Evolutionary conservation across 2,329 filamentous ascomycete genomes (phyloP).

Genomic region (Trichoderma endophyticum): DNA sequence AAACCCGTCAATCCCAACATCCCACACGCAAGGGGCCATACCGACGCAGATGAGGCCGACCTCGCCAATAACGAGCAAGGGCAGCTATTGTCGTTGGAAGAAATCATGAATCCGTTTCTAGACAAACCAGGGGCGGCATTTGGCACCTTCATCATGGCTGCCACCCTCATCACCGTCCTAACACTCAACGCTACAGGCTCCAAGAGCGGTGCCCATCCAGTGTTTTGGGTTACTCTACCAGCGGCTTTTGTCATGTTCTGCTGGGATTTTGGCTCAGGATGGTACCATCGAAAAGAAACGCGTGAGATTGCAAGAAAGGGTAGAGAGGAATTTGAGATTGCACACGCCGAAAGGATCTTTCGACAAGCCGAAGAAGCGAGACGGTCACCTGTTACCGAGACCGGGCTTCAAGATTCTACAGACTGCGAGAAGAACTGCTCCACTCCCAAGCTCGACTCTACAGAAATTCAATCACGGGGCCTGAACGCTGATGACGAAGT

Average conservation of each 20-base stretch:
- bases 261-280: slow-evolving; percentile 64
- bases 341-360: slow-evolving; percentile 20
- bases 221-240: slow-evolving; percentile 68
- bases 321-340: slow-evolving; percentile 32
- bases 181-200: slow-evolving; percentile 61
- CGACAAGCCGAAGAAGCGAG: slow-evolving; percentile 18
- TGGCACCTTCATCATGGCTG: slow-evolving; percentile 63
- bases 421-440: not conserved
- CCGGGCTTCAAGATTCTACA: not conserved
- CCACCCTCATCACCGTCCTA: slow-evolving; percentile 63
- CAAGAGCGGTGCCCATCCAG: slow-evolving; percentile 49
- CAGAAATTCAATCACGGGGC: not conserved
- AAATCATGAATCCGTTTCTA: slow-evolving; percentile 73
- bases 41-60: slow-evolving; percentile 48
- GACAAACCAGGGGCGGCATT: slow-evolving; percentile 65
- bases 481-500: not conserved
- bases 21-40: slow-evolving; percentile 56
- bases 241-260: slow-evolving; percentile 66
- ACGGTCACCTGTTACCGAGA: not conserved
- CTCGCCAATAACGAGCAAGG: slow-evolving; percentile 47
- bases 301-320: slow-evolving; percentile 59
- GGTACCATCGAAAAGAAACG: slow-evolving; percentile 60
- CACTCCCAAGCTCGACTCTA: not conserved
- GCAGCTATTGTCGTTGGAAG: slow-evolving; percentile 61
- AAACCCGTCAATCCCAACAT: slow-evolving; percentile 71